Evolutionary conservation across 768 basidiomycete genomes (phyloP).

Genomic region (Coprinopsis marcescibilis): DNA sequence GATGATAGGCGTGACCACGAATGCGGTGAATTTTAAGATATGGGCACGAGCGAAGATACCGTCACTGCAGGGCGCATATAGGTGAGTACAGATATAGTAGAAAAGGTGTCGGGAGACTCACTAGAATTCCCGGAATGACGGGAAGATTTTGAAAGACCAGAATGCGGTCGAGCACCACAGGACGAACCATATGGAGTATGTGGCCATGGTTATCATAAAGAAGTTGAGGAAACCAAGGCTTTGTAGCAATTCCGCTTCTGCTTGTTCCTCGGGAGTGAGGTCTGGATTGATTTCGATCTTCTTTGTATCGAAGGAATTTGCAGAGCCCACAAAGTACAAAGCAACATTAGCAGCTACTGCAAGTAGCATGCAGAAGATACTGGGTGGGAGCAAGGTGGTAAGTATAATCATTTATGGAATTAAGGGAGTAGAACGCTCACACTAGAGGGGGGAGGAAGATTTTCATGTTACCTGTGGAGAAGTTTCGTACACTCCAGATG

Average conservation of each 20-base stretch:
- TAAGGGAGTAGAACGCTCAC: neutral
- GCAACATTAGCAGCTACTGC: no score
- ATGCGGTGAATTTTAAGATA: slow-evolving; percentile 1
- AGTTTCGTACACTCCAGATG: neutral
- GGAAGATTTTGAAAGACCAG: neutral
- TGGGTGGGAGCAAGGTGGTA: neutral
- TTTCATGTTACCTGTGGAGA: slow-evolving; percentile 1
- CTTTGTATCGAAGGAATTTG: no score
- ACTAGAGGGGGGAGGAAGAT: slow-evolving; percentile 5
- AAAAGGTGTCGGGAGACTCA: neutral
- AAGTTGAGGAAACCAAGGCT: neutral
- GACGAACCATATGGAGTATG: neutral
- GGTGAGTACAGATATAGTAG: neutral
- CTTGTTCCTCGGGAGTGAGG: neutral
- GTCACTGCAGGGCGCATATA: neutral
- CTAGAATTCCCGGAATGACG: neutral
- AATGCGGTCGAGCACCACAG: neutral
- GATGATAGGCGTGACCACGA: neutral
- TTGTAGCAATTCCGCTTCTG: neutral
- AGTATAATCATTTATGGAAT: neutral
- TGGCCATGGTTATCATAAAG: neutral
- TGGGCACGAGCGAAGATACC: slow-evolving; percentile 1
- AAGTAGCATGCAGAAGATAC: neutral
- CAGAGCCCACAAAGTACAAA: no score
- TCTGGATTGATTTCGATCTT: no score